A percentile compares a stretch with the other conserved stretches of the same genome.
These are phyloP conservation scores for Cystobasidium slooffiae DNA, from an alignment of 1,284 basidiomycete species.

Conservation along the genomic window DNA sequence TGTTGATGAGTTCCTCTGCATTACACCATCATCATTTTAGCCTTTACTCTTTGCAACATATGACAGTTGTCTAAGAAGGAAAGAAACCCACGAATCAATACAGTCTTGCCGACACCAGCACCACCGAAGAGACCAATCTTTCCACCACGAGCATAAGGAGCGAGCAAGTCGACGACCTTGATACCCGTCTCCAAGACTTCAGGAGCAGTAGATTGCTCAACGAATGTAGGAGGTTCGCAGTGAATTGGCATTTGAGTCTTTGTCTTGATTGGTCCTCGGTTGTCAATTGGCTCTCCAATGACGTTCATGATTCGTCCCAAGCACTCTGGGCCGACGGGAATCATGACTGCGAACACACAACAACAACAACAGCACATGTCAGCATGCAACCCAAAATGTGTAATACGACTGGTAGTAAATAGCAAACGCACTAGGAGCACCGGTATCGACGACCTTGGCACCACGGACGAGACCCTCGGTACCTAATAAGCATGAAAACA, in stretches of 20 bases:
- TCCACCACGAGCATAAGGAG: slow-evolving; percentile 99
- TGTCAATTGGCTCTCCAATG: slow-evolving; percentile 99
- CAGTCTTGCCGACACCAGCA: slow-evolving; percentile 99
- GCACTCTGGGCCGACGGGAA: slow-evolving; percentile 90
- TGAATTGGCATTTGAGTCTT: slow-evolving; percentile 83
- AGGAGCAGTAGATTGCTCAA: slow-evolving; percentile 96
- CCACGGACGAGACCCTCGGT: slow-evolving; percentile 99
- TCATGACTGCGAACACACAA: slow-evolving; percentile 77
- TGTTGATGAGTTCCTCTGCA: slow-evolving; percentile 95
- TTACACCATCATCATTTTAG: neutral
- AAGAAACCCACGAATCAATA: slow-evolving; percentile 78
- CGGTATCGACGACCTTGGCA: slow-evolving; percentile 91
- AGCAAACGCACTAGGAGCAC: slow-evolving; percentile 17
- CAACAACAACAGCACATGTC: neutral
- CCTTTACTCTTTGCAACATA: too few relatives aligned
- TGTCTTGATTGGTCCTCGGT: slow-evolving; percentile 97
- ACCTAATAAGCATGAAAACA: slow-evolving; percentile 54
- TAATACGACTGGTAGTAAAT: neutral
- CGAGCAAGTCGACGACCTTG: slow-evolving; percentile 99
- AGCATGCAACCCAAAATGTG: neutral
- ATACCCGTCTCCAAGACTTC: slow-evolving; percentile 99
- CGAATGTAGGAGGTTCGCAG: slow-evolving; percentile 93
- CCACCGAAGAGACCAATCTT: slow-evolving; percentile 99
- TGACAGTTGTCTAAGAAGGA: too few relatives aligned
- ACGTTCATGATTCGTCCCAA: slow-evolving; percentile 99